A percentile compares a stretch with the other conserved stretches of the same genome.
Conservation (phyloP, 225 moss, liverwort and hornwort species). For the Bryoerythrophyllum caledonicum region DNA sequence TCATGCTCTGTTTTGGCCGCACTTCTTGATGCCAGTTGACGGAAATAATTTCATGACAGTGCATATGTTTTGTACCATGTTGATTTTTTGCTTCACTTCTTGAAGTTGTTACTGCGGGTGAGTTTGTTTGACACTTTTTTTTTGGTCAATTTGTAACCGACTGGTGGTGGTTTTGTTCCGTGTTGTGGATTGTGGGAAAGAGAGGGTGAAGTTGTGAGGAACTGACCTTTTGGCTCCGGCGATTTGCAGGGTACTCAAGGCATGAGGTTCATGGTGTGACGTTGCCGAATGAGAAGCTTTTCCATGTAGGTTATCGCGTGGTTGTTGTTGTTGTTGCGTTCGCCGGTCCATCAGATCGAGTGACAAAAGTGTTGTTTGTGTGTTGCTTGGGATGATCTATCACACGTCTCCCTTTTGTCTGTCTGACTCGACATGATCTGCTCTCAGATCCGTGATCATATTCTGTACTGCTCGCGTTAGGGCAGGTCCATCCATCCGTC, state of each 20-base stretch:
- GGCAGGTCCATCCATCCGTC: conserved; percentile 28
- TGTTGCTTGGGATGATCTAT: conserved; percentile 20
- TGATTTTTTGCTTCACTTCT: conserved; percentile 22
- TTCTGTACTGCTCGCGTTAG: conserved; percentile 43
- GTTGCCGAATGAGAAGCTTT: conserved; percentile 43
- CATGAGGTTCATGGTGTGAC: conserved; percentile 24
- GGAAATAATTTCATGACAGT: background rate
- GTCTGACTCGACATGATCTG: conserved; percentile 37
- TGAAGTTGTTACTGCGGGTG: background rate
- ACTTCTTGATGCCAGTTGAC: background rate
- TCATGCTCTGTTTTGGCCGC: background rate
- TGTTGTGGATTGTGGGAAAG: background rate
- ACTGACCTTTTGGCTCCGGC: conserved; percentile 26
- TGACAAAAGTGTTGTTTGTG: background rate
- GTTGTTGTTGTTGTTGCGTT: conserved; percentile 26
- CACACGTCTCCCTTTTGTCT: conserved; percentile 36
- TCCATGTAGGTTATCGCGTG: conserved; percentile 38
- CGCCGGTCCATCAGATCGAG: conserved; percentile 22
- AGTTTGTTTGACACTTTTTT: background rate
- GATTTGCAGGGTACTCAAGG: conserved; percentile 47
- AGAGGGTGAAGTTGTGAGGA: background rate
- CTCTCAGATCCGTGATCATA: conserved; percentile 45
- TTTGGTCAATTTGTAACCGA: background rate
- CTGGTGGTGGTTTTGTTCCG: background rate
- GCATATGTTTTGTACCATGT: background rate